These are phyloP conservation scores for Termitomyces sp. DNA, from an alignment of 768 basidiomycete genomes.

Conservation along the genomic window DNA sequence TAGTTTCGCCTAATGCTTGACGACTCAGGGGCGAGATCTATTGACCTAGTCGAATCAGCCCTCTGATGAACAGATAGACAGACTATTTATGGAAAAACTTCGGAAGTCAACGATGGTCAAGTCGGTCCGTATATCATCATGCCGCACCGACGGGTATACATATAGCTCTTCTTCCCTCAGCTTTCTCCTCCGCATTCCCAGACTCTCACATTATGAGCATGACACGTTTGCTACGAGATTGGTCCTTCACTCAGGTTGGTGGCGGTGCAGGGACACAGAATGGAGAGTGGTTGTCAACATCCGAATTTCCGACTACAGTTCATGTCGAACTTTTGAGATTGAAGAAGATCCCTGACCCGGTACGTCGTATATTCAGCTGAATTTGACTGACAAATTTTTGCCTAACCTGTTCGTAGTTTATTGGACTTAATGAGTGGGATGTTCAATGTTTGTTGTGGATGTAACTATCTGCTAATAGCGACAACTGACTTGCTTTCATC, in stretches of 20 bases:
- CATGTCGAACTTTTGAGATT: slow-evolving; percentile 79
- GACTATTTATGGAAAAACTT: slow-evolving; percentile 19
- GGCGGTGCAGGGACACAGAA: slow-evolving; percentile 52
- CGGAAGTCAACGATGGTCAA: slow-evolving; percentile 13
- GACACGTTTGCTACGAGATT: slow-evolving; percentile 31
- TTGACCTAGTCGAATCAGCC: neutral
- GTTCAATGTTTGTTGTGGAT: slow-evolving; percentile 60
- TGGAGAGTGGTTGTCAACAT: slow-evolving; percentile 61
- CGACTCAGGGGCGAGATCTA: neutral
- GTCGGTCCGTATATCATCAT: neutral
- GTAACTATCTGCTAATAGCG: neutral
- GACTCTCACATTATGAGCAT: slow-evolving; percentile 3
- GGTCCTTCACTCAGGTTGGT: slow-evolving; percentile 65
- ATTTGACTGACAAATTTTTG: neutral
- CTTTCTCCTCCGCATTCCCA: neutral
- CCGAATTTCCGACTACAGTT: slow-evolving; percentile 75
- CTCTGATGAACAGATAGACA: neutral
- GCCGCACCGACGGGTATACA: neutral
- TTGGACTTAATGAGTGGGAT: slow-evolving; percentile 82
- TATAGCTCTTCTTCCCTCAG: slow-evolving; percentile 2
- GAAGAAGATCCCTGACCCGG: slow-evolving; percentile 78
- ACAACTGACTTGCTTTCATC: neutral
- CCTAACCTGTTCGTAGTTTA: slow-evolving; percentile 37
- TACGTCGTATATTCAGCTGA: slow-evolving; percentile 28
- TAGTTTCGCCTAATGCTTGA: neutral